phyloP scores from a whole-genome alignment of 257 asterid species.

The Fraxinus excelsior region DNA sequence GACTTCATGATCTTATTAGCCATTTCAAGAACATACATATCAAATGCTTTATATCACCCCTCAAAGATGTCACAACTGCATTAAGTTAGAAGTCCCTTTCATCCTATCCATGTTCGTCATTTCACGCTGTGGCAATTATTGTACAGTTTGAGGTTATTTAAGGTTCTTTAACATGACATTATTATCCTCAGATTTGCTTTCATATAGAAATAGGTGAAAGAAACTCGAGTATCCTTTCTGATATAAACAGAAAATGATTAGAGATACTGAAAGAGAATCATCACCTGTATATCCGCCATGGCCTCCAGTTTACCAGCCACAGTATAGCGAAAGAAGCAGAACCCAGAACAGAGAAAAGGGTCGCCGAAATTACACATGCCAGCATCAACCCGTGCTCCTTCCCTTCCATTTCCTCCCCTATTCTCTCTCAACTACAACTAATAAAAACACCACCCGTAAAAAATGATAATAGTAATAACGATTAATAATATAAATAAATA shows the following conservation, averaged over 20 bases:
- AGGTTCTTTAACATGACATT: constrained; percentile 5
- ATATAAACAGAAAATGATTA: neutral
- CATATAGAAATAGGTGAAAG: no score
- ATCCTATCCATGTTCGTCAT: constrained; percentile 3
- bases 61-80: neutral
- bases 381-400: constrained; percentile 65
- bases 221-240: no score
- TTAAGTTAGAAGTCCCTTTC: neutral
- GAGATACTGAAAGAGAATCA: neutral
- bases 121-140: neutral
- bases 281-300: constrained; percentile 97
- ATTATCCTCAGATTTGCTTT: neutral
- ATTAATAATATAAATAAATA: neutral
- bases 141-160: constrained; percentile 1
- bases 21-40: neutral
- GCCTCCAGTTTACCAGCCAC: constrained; percentile 99
- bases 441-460: constrained; percentile 14
- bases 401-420: constrained; percentile 67
- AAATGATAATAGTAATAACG: neutral
- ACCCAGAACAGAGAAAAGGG: constrained; percentile 72
- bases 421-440: constrained; percentile 39
- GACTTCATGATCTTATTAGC: constrained; percentile 5
- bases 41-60: neutral
- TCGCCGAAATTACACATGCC: constrained; percentile 85
- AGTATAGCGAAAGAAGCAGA: constrained; percentile 85